A percentile compares a stretch with the other conserved stretches of the same genome.
Conservation (phyloP, 495 filamentous ascomycete genomes). For the Tirmania nivea region DNA sequence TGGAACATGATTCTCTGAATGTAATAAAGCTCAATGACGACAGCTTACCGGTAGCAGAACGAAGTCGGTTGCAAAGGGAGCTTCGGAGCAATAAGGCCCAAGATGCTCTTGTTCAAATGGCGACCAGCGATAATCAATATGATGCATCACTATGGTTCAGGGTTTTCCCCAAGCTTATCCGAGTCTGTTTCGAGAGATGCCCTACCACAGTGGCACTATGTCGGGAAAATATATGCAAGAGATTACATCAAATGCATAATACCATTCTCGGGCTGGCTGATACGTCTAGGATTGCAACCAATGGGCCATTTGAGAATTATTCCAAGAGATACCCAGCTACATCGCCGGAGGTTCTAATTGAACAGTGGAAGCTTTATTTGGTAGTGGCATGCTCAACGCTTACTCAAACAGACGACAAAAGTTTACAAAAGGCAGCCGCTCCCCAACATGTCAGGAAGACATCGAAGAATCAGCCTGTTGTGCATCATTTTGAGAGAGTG, state of each 20-base stretch:
- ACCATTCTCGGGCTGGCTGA: constrained; percentile 60
- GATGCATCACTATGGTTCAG: constrained; percentile 94
- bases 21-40: constrained; percentile 88
- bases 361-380: constrained; percentile 97
- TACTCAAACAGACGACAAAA: constrained; percentile 53
- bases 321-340: constrained; percentile 41
- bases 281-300: constrained; percentile 37
- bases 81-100: constrained; percentile 64
- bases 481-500: constrained; percentile 55
- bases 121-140: constrained; percentile 85
- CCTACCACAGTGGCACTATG: constrained; percentile 75
- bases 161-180: constrained; percentile 85
- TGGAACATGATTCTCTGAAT: constrained; percentile 70
- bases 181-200: constrained; percentile 75
- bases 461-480: constrained; percentile 38
- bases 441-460: constrained; percentile 59
- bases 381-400: constrained; percentile 94
- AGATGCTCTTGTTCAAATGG: constrained; percentile 77
- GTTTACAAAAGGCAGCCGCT: constrained; percentile 30
- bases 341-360: constrained; percentile 68
- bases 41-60: constrained; percentile 72
- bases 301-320: constrained; percentile 35
- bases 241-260: constrained; percentile 79
- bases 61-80: constrained; percentile 77
- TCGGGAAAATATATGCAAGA: constrained; percentile 73